Evolutionary conservation across 305 asterid species (phyloP), one percentile per base, ranked within the genome.

Genomic region (Caryopteris hybrid): DNA sequence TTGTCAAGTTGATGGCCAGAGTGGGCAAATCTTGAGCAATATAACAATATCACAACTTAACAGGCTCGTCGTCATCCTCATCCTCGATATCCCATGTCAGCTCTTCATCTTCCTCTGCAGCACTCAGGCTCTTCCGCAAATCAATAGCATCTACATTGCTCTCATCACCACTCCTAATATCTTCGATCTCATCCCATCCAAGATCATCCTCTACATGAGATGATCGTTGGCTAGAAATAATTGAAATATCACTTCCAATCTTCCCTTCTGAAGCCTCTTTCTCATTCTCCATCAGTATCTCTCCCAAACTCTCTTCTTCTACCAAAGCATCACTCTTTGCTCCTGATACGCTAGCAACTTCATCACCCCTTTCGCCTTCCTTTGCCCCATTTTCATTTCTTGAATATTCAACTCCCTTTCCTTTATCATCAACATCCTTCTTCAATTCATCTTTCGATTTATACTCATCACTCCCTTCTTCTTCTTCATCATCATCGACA

Each of bases 141-240:
- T 81, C 86, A 66, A 60, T 58, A 10, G 59, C 73, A 7, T 57
- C 77, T 25, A 61, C 71, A 77, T 82, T 85, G 52, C 72, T 70
- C 83, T 82, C 95, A 51, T 86, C 91, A 41, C 82, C 84, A 58
- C 89, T 90, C 61, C 79, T 84, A 18, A 85, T 74, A 65, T 84
- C 93, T 75, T 90, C 98, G 56, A 93, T 88, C 82, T 93, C 90
- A 71, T 93, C 96, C 98, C 98, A 90, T 27, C 86, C 96, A 29
- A 82, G 71, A 23, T 92, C 97, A 70, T 84, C 96, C 78, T 82
- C 96, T 3, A 47, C 91, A 5, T 78, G 88, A 0, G 86, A 80
- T 8, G 91, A 83, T 8, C 78, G 71, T 74, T 81, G 93, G 81
- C 92, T 90, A 0, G 92, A 83, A 60, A 90, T 79, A 72, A 90